Base-by-base conservation (phyloP, 345 rosid species). In the Aquilaria sinensis region DNA sequence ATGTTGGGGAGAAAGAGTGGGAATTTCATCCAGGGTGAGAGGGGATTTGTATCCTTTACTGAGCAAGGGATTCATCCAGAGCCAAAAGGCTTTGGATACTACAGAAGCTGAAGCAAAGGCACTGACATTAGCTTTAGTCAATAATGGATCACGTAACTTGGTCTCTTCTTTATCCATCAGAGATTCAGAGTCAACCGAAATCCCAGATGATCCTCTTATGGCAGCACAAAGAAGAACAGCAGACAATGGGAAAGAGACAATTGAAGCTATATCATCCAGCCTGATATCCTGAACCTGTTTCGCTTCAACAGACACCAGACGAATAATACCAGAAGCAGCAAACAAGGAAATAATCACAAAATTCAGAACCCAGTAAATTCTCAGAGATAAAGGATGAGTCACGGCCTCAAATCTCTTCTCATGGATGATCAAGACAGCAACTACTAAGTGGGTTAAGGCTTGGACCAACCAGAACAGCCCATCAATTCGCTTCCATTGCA, bases 41-140 rank as follows among this genome's bases (percentile, higher is more conserved):
- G 98, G 92, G 15, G 97, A 79, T 67, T 80, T 76, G 69, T 86
- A 93, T 31, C 97, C 98, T 77, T 81, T 84, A 53, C 71, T 77
- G 23, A 90, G 73, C 41, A 93, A 66, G 12, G 97, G 97, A 73
- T 88, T 93, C 87, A 93, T 86, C 98, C 97, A 93, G 33, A 93
- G 37, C 98, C 94, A 93, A 46, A 93, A 90, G 61, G 74, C 64
- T 62, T 80, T 90, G 2, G 97, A 90, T 45, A 83, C 2, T 30
- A 61, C 32, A 0, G 96, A 80, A 65, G 98, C 98, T 10, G 94
- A 78, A 65, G 97, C 94, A 47, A 81, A 90, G 33, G 72, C 77
- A 57, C 76, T 80, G 31, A 80, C 86, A 49, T 58, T 77, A 53
- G 82, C 57, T 71, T 85, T 80, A 31, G 47, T 72, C 76, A 70